Evolutionary conservation across 1,284 basidiomycete species (phyloP).

Genomic region (Austroboletus novae-zelandiae): DNA sequence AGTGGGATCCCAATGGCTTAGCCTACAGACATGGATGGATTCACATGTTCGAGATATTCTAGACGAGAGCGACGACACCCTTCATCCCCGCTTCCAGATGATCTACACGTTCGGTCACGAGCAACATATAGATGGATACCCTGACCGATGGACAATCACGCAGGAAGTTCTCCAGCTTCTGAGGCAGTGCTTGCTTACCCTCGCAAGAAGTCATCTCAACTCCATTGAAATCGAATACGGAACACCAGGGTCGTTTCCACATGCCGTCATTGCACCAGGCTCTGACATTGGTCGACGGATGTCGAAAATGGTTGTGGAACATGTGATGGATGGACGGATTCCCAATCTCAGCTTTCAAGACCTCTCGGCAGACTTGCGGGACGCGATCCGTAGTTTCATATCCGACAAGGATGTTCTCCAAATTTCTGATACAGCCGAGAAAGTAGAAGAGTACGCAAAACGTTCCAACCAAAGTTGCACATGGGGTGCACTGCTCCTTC

Average conservation of each 20-base stretch:
- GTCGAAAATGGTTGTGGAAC: conserved; percentile 18
- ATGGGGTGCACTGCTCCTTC: conserved; percentile 38
- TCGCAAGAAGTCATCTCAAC: not conserved
- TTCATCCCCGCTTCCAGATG: conserved; percentile 42
- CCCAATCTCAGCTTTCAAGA: conserved; percentile 17
- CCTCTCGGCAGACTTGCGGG: not conserved
- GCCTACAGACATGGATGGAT: conserved; percentile 30
- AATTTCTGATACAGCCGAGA: not conserved
- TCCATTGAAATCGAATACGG: conserved; percentile 5
- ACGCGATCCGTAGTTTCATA: conserved; percentile 25
- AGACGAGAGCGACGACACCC: conserved; percentile 45
- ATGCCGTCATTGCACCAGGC: conserved; percentile 28
- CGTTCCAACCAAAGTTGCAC: conserved; percentile 5
- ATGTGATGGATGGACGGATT: conserved; percentile 25
- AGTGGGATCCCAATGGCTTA: conserved; percentile 6
- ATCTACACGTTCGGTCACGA: conserved; percentile 43
- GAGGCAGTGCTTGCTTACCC: conserved; percentile 6
- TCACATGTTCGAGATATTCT: conserved; percentile 33
- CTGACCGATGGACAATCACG: conserved; percentile 45
- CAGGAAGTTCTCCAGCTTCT: conserved; percentile 39
- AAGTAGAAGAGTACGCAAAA: conserved; percentile 12
- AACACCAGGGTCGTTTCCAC: conserved; percentile 26
- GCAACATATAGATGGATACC: conserved; percentile 39
- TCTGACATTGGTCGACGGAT: conserved; percentile 17
- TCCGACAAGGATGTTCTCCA: not conserved